Base-by-base conservation (phyloP, 441 rosid species). In the Macaranga tanarius region DNA sequence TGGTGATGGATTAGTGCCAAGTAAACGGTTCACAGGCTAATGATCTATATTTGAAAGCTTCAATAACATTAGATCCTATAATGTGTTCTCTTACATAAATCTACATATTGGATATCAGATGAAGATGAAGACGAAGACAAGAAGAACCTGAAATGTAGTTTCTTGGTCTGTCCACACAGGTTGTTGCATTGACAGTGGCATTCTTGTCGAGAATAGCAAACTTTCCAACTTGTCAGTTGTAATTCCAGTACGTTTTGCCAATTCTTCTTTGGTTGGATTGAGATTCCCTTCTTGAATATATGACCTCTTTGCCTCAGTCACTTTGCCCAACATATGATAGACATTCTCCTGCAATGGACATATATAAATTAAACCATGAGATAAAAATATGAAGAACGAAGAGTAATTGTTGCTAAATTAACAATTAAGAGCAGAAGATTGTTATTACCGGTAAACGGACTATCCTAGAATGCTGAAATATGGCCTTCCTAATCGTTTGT, bases 141-240 rank as follows among this genome's bases (percentile, higher is more conserved):
- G 9, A 62, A 67, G 23, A 12, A 92, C 99, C 90, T 91, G 95
- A 77, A 73, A 87, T 28, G 92, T 89, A 64, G 87, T 91, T 55
- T 82, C 88, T 77, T 89, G 96, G 79, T 88, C 94, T 67, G 86
- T n/a, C 96, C 94, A 95, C 69, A 92, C 88, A 57, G 89, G 75
- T 44, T 82, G 89, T 74, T 92, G 90, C 83, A 91, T 68, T 42
- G 96, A 95, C 22, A 85, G 71, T 52, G 99, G 96, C 44, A 69
- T 77, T 84, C 92, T 90, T 63, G 96, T 77, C 40, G 78, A 60
- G 48, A 69, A 77, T 9, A 84, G 71, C 72, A 95, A 77, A 52
- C 75, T 90, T 69, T 85, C 89, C 75, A 95, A 77, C 81, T 79
- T 87, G 23, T 83, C 85, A 50, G 84, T 85, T 10, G 97, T 76